These are phyloP conservation scores for Lenwebbia sp. DNA, from an alignment of 345 rosid genomes.

Conservation along the genomic window DNA sequence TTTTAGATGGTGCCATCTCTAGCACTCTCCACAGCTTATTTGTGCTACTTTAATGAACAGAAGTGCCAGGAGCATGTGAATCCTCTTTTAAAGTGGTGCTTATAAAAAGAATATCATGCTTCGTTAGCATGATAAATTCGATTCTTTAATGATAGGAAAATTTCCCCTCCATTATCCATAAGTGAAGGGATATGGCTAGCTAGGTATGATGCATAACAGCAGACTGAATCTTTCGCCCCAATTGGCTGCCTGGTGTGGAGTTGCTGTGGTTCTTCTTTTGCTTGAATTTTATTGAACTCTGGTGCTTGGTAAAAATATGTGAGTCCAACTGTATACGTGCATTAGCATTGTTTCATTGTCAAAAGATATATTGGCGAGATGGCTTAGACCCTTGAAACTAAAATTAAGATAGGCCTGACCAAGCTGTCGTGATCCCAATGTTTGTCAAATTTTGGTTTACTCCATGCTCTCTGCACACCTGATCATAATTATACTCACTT, in stretches of 20 bases:
- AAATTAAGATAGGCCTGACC: neutral
- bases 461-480: neutral
- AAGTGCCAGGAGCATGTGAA: neutral
- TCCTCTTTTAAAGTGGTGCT: neutral
- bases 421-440: neutral
- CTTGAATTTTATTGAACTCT: neutral
- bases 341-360: neutral
- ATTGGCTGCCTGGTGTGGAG: neutral
- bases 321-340: neutral
- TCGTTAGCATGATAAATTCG: neutral
- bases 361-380: neutral
- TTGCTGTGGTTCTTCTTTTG: neutral
- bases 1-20: neutral
- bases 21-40: neutral
- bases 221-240: neutral
- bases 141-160: neutral
- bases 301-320: neutral
- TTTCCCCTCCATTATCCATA: neutral
- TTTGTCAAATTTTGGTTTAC: neutral
- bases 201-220: neutral
- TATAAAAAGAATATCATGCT: neutral
- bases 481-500: neutral
- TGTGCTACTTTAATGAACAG: neutral
- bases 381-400: neutral
- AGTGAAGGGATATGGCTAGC: neutral